Percentiles rank a stretch among this genome's conserved stretches.
phyloP scores from a whole-genome alignment of 805 yeast species.

The Metschnikowia lunata region DNA sequence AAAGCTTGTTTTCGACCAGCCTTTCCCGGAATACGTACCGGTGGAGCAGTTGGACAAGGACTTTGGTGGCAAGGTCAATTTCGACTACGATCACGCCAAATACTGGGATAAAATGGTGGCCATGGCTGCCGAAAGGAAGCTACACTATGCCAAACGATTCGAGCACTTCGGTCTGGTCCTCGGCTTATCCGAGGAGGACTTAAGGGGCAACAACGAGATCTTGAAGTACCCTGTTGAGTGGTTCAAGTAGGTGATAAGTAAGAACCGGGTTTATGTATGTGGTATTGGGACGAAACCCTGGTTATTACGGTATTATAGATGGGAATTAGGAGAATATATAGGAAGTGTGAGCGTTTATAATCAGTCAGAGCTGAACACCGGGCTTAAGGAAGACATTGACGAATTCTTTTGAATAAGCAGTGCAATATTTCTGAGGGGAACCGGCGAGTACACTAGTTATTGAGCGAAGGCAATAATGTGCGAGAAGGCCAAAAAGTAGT shows the following conservation, averaged over 20 bases:
- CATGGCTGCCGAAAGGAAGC: constrained; percentile 55
- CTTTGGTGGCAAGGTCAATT: constrained; percentile 83
- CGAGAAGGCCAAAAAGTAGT: no score
- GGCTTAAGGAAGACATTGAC: no score
- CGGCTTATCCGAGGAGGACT: constrained; percentile 80
- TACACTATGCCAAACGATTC: constrained; percentile 65
- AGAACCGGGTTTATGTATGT: no score
- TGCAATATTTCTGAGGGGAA: no score
- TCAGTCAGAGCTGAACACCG: no score
- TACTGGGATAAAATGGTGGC: constrained; percentile 74
- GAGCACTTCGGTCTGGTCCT: constrained; percentile 63
- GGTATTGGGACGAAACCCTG: no score
- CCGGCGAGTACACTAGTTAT: no score
- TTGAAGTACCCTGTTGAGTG: constrained; percentile 24
- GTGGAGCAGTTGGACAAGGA: constrained; percentile 72
- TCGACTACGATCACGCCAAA: constrained; percentile 70
- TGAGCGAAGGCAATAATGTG: no score
- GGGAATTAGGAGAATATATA: no score
- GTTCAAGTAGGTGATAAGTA: constrained; percentile 2
- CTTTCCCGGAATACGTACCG: constrained; percentile 81
- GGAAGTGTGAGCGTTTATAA: no score
- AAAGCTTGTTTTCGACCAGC: constrained; percentile 87
- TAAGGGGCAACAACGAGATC: constrained; percentile 46
- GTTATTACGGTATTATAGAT: no score
- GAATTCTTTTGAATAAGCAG: no score